Percentiles rank a stretch among this genome's conserved stretches.
phyloP scores from a whole-genome alignment of 495 filamentous ascomycete species.

The Baudoinia panamericana region DNA sequence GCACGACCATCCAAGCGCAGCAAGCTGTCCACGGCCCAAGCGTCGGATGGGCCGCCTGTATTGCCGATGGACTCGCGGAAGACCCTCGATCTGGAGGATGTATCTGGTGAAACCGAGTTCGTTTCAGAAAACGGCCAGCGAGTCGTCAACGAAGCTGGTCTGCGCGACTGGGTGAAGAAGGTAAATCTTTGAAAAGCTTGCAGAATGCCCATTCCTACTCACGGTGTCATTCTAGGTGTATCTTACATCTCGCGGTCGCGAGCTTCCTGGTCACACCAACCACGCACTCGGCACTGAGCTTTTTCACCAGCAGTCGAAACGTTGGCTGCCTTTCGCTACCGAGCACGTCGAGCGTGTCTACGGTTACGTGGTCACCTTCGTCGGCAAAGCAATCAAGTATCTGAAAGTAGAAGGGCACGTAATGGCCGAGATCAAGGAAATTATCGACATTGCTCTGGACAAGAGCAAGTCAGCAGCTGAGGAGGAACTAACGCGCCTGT shows the following conservation, averaged over 20 bases:
- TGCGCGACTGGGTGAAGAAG: no score
- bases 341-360: slow-evolving; percentile 21
- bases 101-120: no score
- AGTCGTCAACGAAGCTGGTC: neutral
- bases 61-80: no score
- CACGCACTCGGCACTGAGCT: slow-evolving; percentile 39
- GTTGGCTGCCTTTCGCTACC: slow-evolving; percentile 31
- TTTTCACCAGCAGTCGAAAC: slow-evolving; percentile 36
- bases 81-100: no score
- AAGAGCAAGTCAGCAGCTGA: slow-evolving; percentile 1
- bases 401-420: neutral
- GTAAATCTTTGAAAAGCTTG: no score
- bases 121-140: no score
- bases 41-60: no score
- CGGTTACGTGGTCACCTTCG: no score
- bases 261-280: slow-evolving; percentile 41
- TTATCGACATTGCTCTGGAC: slow-evolving; percentile 11
- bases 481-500: slow-evolving; percentile 6
- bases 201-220: neutral
- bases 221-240: slow-evolving; percentile 27
- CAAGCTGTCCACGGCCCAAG: no score
- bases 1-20: no score
- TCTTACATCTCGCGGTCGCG: slow-evolving; percentile 31
- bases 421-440: neutral
- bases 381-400: no score